Base-by-base conservation (phyloP, 371 early-diverging fungal genomes). In the Actinomortierella wolfii region DNA sequence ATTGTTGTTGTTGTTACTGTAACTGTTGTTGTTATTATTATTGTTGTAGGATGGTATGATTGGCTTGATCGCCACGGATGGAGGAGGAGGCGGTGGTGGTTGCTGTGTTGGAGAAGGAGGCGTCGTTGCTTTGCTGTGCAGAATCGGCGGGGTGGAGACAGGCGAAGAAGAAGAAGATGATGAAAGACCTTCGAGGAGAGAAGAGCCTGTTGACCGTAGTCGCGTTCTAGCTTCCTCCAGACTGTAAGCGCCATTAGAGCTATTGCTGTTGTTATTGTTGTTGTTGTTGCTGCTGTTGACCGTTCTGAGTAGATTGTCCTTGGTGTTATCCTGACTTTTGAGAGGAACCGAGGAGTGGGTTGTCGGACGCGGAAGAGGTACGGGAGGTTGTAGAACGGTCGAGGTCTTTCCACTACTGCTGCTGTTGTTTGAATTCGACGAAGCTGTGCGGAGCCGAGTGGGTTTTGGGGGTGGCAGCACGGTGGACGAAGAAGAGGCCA, bases 381-480 rank as follows among this genome's bases (percentile, higher is more conserved):
- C 42, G 17, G 68, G 56, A 1, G 58, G 8, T 24, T 50, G 61
- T n/a, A 62, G 21, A 47, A 45, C 18, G n/a, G 48, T 45, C 8
- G 49, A 49, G 18, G 39, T 49, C 4, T 24, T 54, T 18, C 20
- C 59, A 47, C 40, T 56, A 28, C 20, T 51, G 25, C 23, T 45
- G 41, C 56, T 49, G 25, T 52, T 21, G 15, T 53, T 39, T 14
- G 41, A 29, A 3, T 34, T 39, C 13, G 53, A 39, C 5, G 53
- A 53, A 11, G 25, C 25, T 9, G 54, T 39, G 55, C 67, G 67
- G 60, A 60, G 60, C 13, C 67, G 51, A 2, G 61, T 48, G 18
- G 67, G 67, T 53, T 67, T 67, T 4, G 61, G 67, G 34, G 67
- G 67, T 6, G 67, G 59, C 28, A 59, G 60, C 45, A 48, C 60